Base-by-base conservation (phyloP, 75 land plant species). In the Cupressus sempervirens region DNA sequence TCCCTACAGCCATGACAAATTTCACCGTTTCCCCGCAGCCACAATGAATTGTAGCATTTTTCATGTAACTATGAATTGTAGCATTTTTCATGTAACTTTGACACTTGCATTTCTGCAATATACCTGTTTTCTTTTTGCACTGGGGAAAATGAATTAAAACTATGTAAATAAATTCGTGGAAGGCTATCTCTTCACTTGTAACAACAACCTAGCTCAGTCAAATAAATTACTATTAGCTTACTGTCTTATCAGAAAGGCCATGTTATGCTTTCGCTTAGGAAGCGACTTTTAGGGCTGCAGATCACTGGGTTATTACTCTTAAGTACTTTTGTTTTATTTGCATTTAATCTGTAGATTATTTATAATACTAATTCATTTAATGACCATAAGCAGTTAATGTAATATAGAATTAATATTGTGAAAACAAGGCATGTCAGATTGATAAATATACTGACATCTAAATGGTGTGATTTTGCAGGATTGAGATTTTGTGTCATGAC, bases 401-500 rank as follows among this genome's bases (percentile, higher is more conserved):
- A 2, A 38, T 38, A 38, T 38, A 38, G 40, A 1, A 38, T 38
- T 38, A 3, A 38, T 76, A 38, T 76, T n/a, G 7, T 79, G 30
- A 43, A 43, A 79, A 43, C n/a, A 32, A 45, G 26, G 4, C 29
- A 79, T 20, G 32, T 7, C 79, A 43, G 50, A 45, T n/a, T 30
- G 50, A 45, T n/a, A 30, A 36, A 45, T 45, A 29, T 43, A 45
- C 3, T 45, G 10, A 54, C 15, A n/a, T 48, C 29, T 35, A 32
- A 6, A 86, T 82, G 73, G 14, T 65, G 81, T 23, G 29, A 18
- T 88, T n/a, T 36, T 50, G 70, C 95, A 97, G 99, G 99, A 89
- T 97, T 45, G 99, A 97, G 82, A 88, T 92, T 14, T 89, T 97
- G 11, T 97, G 99, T 85, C 98, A 97, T 86, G 93, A 95, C 79